Conservation (phyloP, 116 monocot genomes). For the Zostera marina region DNA sequence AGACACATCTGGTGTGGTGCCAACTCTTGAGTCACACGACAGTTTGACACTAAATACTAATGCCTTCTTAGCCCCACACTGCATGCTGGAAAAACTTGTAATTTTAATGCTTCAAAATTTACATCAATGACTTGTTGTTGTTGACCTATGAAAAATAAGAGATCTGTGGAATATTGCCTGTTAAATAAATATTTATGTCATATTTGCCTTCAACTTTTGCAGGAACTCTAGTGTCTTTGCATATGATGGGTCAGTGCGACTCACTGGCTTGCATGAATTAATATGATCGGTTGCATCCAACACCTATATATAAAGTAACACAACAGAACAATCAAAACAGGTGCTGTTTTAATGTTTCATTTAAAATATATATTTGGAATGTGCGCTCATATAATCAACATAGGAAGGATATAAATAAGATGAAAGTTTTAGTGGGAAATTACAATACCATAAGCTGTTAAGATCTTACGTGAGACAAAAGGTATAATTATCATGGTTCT, state of each 20-base stretch:
- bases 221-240: slow-evolving; percentile 75
- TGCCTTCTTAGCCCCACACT: not conserved
- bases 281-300: slow-evolving; percentile 85
- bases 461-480: no score
- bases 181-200: slow-evolving; percentile 11
- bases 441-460: no score
- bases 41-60: no score
- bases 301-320: slow-evolving; percentile 30
- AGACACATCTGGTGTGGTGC: no score
- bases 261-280: slow-evolving; percentile 93
- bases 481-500: no score
- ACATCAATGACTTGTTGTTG: not conserved
- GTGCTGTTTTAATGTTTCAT: not conserved
- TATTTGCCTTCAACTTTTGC: slow-evolving; percentile 39
- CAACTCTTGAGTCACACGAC: no score
- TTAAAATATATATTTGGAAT: not conserved
- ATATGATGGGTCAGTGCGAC: slow-evolving; percentile 66
- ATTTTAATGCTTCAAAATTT: not conserved
- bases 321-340: not conserved
- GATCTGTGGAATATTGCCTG: not conserved
- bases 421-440: no score
- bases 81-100: not conserved
- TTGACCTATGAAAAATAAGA: not conserved
- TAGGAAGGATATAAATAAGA: no score
- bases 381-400: not conserved